Conservation (phyloP, 768 basidiomycete genomes). For the Chalciporus sphaerocephalus region DNA sequence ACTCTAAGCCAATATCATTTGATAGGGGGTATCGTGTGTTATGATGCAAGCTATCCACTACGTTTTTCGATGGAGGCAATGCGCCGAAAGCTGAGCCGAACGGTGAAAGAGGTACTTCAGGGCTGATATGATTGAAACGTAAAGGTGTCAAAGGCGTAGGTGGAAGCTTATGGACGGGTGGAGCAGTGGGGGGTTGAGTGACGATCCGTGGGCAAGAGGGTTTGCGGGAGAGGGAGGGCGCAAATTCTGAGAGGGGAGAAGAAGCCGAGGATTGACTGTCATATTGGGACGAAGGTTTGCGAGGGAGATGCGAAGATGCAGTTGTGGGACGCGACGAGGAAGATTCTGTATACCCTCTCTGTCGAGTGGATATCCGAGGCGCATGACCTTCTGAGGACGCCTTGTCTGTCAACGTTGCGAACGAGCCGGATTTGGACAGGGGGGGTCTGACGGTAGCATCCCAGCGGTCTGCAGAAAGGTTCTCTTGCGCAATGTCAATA, state of each 20-base stretch:
- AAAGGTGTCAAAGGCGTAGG: slow-evolving; percentile 30
- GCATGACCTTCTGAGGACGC: slow-evolving; percentile 28
- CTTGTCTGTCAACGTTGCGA: slow-evolving; percentile 31
- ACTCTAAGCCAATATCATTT: neutral
- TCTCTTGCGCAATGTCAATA: slow-evolving; percentile 3
- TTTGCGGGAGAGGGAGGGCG: slow-evolving; percentile 41
- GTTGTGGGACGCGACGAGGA: slow-evolving; percentile 28
- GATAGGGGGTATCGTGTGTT: slow-evolving; percentile 20
- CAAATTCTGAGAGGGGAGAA: slow-evolving; percentile 10
- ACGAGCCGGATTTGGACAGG: slow-evolving; percentile 28
- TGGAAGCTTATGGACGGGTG: slow-evolving; percentile 47
- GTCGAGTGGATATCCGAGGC: slow-evolving; percentile 40
- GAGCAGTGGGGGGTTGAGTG: slow-evolving; percentile 41
- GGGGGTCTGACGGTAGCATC: slow-evolving; percentile 17
- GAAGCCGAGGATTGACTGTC: slow-evolving; percentile 5
- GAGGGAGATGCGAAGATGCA: slow-evolving; percentile 27
- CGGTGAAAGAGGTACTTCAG: slow-evolving; percentile 7
- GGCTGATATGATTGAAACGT: neutral
- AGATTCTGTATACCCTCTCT: slow-evolving; percentile 48
- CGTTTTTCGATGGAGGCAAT: slow-evolving; percentile 34
- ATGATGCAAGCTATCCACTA: slow-evolving; percentile 28
- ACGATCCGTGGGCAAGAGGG: slow-evolving; percentile 40
- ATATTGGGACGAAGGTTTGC: slow-evolving; percentile 8
- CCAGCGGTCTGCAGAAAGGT: slow-evolving; percentile 21
- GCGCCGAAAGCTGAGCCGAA: slow-evolving; percentile 25